Percentiles rank a stretch among this genome's conserved stretches.
phyloP scores from a whole-genome alignment of 345 rosid species.

The Arabis hirsuta region DNA sequence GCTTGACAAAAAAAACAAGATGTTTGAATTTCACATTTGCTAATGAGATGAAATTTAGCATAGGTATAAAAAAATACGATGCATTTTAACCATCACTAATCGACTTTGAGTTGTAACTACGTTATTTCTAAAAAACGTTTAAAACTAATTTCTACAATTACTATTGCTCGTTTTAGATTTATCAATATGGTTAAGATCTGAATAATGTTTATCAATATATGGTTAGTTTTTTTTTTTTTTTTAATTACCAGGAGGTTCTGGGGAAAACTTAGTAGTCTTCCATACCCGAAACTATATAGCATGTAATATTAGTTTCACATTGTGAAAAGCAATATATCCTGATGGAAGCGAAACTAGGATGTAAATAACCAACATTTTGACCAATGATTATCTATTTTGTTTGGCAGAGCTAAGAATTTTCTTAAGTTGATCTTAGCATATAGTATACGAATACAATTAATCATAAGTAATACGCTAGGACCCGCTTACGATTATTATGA shows the following conservation, averaged over 20 bases:
- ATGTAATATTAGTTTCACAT: not conserved
- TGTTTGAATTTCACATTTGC: constrained; percentile 4
- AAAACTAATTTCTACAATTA: not conserved
- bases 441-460: not conserved
- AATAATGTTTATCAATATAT: not conserved
- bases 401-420: not conserved
- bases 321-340: not conserved
- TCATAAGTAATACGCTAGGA: constrained; percentile 29
- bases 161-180: not conserved
- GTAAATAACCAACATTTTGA: not conserved
- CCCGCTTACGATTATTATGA: constrained; percentile 14
- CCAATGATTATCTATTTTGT: not conserved
- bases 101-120: not conserved
- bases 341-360: not conserved
- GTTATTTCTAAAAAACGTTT: not conserved
- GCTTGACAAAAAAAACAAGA: no score
- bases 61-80: not conserved
- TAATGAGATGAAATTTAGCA: not conserved
- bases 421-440: not conserved
- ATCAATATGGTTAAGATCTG: not conserved
- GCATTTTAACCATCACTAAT: not conserved
- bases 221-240: not conserved
- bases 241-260: no score
- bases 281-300: no score
- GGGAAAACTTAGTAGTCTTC: no score